Conservation (phyloP, 2,329 filamentous ascomycete genomes). For the Paraphoma chrysanthemicola region DNA sequence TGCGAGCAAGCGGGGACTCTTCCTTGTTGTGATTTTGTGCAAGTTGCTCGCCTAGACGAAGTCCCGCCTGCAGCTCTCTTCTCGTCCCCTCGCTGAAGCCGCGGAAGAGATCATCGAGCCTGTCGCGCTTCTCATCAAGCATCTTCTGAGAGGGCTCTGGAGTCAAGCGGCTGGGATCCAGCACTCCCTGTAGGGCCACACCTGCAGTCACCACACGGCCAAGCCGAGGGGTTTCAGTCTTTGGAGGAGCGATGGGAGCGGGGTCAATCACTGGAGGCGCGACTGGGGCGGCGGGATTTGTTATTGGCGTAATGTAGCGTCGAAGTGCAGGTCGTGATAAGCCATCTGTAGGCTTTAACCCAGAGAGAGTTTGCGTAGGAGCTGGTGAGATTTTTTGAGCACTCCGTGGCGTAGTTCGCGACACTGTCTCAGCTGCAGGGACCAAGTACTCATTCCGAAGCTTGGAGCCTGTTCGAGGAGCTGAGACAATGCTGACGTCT, state of each 20-base stretch:
- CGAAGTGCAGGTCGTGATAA: slow-evolving; percentile 22
- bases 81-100: slow-evolving; percentile 50
- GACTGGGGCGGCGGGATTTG: slow-evolving; percentile 34
- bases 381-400: slow-evolving; percentile 10
- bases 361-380: slow-evolving; percentile 7
- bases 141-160: slow-evolving; percentile 32
- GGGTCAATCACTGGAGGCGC: slow-evolving; percentile 39
- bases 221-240: slow-evolving; percentile 40
- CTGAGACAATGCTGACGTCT: slow-evolving; percentile 8
- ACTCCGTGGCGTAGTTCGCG: neutral
- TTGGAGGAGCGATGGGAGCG: slow-evolving; percentile 18
- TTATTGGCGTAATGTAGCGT: slow-evolving; percentile 37
- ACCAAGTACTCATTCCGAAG: slow-evolving; percentile 21
- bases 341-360: slow-evolving; percentile 4
- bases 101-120: slow-evolving; percentile 46
- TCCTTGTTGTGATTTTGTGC: slow-evolving; percentile 29
- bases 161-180: slow-evolving; percentile 40
- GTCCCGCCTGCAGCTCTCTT: slow-evolving; percentile 46
- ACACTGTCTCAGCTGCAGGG: slow-evolving; percentile 4
- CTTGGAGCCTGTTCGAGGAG: slow-evolving; percentile 9
- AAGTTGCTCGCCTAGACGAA: slow-evolving; percentile 49
- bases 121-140: slow-evolving; percentile 27
- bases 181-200: slow-evolving; percentile 46
- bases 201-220: slow-evolving; percentile 47
- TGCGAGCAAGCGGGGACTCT: slow-evolving; percentile 19